A percentile compares a stretch with the other conserved stretches of the same genome.
Conservation (phyloP, 257 asterid genomes). For the Solanum lycopersicoides region DNA sequence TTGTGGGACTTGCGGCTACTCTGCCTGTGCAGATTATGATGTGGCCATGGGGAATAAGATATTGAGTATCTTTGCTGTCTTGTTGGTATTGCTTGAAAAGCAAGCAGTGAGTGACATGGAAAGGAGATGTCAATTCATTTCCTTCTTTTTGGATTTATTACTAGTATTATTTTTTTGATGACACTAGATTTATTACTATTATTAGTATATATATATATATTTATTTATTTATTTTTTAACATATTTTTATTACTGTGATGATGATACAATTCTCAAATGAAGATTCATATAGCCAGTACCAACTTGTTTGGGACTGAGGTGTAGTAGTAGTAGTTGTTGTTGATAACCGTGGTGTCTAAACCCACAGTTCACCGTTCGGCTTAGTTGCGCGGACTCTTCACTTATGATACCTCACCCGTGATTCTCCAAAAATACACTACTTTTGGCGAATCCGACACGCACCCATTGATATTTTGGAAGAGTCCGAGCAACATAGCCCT, state of each 20-base stretch:
- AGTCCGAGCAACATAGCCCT: too few relatives aligned
- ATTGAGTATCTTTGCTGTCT: not conserved
- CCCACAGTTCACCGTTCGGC: too few relatives aligned
- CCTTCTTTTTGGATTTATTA: not conserved
- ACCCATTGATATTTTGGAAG: too few relatives aligned
- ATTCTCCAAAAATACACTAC: too few relatives aligned
- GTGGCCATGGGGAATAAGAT: not conserved
- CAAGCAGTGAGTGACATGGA: not conserved
- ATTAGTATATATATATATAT: not conserved
- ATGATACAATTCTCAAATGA: not conserved
- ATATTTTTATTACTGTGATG: not conserved
- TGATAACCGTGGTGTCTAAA: not conserved
- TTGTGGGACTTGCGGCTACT: not conserved
- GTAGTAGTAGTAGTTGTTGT: not conserved
- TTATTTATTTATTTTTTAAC: too few relatives aligned
- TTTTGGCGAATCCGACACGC: too few relatives aligned
- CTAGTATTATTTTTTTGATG: not conserved
- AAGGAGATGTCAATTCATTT: not conserved
- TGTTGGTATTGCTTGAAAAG: not conserved
- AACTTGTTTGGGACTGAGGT: not conserved
- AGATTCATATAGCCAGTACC: not conserved
- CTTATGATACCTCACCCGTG: too few relatives aligned
- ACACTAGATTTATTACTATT: not conserved
- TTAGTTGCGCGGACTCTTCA: too few relatives aligned
- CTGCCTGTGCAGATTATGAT: not conserved